A percentile compares a stretch with the other conserved stretches of the same genome.
Evolutionary conservation across 306 rosid species (phyloP).

Genomic region (Elaeagnus macrophylla): DNA sequence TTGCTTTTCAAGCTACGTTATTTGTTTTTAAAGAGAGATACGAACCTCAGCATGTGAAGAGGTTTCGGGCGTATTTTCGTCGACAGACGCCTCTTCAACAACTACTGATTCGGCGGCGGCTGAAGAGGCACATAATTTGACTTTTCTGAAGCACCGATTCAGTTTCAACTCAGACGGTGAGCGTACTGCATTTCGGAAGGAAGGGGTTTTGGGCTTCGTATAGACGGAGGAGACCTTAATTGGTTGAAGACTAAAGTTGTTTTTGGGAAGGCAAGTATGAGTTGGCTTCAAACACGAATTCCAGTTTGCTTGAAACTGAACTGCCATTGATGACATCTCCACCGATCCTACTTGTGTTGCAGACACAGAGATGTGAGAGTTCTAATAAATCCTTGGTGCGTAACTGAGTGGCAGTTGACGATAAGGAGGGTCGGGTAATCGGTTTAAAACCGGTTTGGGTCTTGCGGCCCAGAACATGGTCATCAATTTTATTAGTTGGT

Average conservation of each 20-base stretch:
- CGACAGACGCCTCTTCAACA: constrained; percentile 21
- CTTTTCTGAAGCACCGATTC: neutral
- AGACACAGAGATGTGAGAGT: neutral
- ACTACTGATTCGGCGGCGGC: constrained; percentile 31
- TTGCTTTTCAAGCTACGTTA: neutral
- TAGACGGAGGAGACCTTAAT: constrained; percentile 4
- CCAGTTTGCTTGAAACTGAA: constrained; percentile 32
- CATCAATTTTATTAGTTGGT: too few species aligned
- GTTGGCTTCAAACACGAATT: constrained; percentile 14
- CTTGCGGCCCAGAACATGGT: too few species aligned
- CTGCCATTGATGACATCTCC: constrained; percentile 31
- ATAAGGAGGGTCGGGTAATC: too few species aligned
- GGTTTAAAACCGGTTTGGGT: too few species aligned
- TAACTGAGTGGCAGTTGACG: neutral
- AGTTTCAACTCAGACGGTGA: constrained; percentile 14
- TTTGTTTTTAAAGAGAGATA: neutral
- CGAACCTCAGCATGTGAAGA: constrained; percentile 31
- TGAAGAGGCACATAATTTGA: constrained; percentile 17
- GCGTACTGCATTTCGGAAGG: constrained; percentile 3
- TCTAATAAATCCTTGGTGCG: neutral
- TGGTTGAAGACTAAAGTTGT: constrained; percentile 5
- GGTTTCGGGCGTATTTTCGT: constrained; percentile 10
- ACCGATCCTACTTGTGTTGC: neutral
- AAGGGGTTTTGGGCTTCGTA: constrained; percentile 15
- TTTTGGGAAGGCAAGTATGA: constrained; percentile 17